Percentiles rank a stretch among this genome's conserved stretches.
These are phyloP conservation scores for Arthromyces matolae DNA, from an alignment of 768 basidiomycete genomes.

Conservation along the genomic window DNA sequence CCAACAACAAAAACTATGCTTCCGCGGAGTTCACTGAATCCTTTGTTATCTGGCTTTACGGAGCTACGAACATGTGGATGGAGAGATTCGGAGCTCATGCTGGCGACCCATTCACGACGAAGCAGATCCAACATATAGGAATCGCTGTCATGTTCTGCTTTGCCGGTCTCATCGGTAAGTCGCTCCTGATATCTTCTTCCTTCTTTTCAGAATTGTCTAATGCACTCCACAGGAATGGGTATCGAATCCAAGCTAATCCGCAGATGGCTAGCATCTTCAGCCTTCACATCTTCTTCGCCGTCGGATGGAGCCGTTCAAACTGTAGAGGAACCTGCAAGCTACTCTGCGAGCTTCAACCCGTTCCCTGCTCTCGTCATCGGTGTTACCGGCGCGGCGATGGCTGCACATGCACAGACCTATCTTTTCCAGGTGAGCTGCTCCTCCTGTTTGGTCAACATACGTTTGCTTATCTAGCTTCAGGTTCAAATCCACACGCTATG, in stretches of 20 bases:
- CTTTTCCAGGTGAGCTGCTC: slow-evolving; percentile 66
- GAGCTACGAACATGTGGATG: slow-evolving; percentile 93
- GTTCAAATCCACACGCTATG: slow-evolving; percentile 90
- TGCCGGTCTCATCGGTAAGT: slow-evolving; percentile 71
- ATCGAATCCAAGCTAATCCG: slow-evolving; percentile 78
- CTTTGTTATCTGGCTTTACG: slow-evolving; percentile 81
- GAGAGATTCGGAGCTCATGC: slow-evolving; percentile 84
- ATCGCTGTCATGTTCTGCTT: slow-evolving; percentile 98
- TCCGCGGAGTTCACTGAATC: slow-evolving; percentile 81
- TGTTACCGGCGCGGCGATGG: slow-evolving; percentile 92
- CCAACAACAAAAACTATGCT: slow-evolving; percentile 40
- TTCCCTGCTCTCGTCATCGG: slow-evolving; percentile 92
- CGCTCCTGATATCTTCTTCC: not conserved
- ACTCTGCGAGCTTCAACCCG: slow-evolving; percentile 80
- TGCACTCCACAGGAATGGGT: too few relatives aligned
- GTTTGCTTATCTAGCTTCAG: slow-evolving; percentile 26
- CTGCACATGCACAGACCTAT: slow-evolving; percentile 86
- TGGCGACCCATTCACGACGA: slow-evolving; percentile 84
- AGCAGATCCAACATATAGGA: slow-evolving; percentile 90
- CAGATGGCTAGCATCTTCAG: slow-evolving; percentile 65
- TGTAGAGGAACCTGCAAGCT: slow-evolving; percentile 67
- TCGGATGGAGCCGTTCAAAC: slow-evolving; percentile 30
- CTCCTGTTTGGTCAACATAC: not conserved
- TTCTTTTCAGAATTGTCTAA: not conserved
- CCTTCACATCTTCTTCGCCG: slow-evolving; percentile 31